Evolutionary conservation across 768 basidiomycete species (phyloP).

Genomic region (Podaxis carcinomalis): DNA sequence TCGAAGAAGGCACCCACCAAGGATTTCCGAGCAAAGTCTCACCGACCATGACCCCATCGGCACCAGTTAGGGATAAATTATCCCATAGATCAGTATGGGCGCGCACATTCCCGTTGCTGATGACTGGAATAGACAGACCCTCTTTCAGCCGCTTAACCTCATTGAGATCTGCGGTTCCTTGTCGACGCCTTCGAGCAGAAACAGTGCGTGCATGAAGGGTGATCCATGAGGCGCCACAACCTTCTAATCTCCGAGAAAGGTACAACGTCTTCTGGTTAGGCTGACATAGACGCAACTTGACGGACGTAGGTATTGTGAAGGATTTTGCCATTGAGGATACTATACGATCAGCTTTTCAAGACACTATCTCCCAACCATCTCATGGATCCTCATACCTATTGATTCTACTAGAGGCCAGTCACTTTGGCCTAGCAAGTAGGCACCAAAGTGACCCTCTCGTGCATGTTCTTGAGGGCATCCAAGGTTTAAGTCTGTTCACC

Average conservation of each 20-base stretch:
- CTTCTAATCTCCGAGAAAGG: slow-evolving; percentile 54
- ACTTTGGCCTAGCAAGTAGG: slow-evolving; percentile 67
- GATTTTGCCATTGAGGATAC: slow-evolving; percentile 63
- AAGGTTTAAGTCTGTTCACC: slow-evolving; percentile 63
- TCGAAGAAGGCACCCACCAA: slow-evolving; percentile 38
- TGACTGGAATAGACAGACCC: slow-evolving; percentile 47
- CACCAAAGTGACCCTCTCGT: slow-evolving; percentile 63
- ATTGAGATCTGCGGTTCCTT: slow-evolving; percentile 65
- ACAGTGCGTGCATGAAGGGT: slow-evolving; percentile 74
- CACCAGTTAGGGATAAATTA: slow-evolving; percentile 53
- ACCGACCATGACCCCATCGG: slow-evolving; percentile 79
- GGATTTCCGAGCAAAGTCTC: slow-evolving; percentile 75
- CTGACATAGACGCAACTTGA: slow-evolving; percentile 61
- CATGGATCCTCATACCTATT: slow-evolving; percentile 44
- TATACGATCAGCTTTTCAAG: slow-evolving; percentile 20
- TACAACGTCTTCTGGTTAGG: slow-evolving; percentile 48
- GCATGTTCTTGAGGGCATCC: slow-evolving; percentile 78
- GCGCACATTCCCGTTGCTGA: slow-evolving; percentile 80
- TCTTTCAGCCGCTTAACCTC: slow-evolving; percentile 56
- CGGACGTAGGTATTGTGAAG: slow-evolving; percentile 59
- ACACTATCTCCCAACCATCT: neutral
- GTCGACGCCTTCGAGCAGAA: slow-evolving; percentile 62
- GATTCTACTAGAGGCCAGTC: slow-evolving; percentile 67
- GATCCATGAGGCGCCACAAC: slow-evolving; percentile 65
- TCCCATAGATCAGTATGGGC: slow-evolving; percentile 48